phyloP scores from a whole-genome alignment of 208 protist genomes.

The Leishmania braziliensis region DNA sequence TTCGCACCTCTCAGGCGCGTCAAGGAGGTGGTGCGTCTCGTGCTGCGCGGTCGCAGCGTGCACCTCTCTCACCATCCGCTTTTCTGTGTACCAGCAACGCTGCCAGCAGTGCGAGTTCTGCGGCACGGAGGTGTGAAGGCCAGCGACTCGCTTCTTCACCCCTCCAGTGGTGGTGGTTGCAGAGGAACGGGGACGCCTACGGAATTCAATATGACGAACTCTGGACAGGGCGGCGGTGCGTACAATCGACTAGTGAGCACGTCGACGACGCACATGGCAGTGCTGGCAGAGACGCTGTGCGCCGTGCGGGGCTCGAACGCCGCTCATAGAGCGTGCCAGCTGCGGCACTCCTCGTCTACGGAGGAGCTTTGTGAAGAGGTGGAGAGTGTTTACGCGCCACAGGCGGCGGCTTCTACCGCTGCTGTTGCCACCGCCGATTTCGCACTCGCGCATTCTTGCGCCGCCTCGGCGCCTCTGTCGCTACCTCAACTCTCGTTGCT shows the following conservation, averaged over 20 bases:
- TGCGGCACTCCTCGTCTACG: not conserved
- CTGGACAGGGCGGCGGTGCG: slow-evolving; percentile 16
- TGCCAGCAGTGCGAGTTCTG: slow-evolving; percentile 3
- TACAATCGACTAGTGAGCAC: slow-evolving; percentile 35
- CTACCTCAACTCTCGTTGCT: not conserved
- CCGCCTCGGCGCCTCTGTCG: not conserved
- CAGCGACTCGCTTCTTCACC: not conserved
- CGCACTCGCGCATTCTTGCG: not conserved
- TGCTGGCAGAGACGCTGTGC: slow-evolving; percentile 30
- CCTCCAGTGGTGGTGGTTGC: not conserved
- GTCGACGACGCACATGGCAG: slow-evolving; percentile 30
- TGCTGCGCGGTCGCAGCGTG: slow-evolving; percentile 23
- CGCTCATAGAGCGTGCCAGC: not conserved
- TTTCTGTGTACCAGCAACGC: slow-evolving; percentile 9
- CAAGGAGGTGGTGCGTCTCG: slow-evolving; percentile 20
- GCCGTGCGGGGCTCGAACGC: slow-evolving; percentile 12
- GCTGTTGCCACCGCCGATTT: not conserved
- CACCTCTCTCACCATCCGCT: slow-evolving; percentile 25
- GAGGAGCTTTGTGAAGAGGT: slow-evolving; percentile 15
- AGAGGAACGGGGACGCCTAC: not conserved
- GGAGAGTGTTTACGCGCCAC: slow-evolving; percentile 29
- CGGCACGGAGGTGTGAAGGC: not conserved
- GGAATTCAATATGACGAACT: slow-evolving; percentile 20
- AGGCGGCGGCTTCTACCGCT: not conserved
- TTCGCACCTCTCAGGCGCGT: slow-evolving; percentile 21